These are phyloP conservation scores for Inonotus hispidus DNA, from an alignment of 1,284 basidiomycete species.

Conservation along the genomic window DNA sequence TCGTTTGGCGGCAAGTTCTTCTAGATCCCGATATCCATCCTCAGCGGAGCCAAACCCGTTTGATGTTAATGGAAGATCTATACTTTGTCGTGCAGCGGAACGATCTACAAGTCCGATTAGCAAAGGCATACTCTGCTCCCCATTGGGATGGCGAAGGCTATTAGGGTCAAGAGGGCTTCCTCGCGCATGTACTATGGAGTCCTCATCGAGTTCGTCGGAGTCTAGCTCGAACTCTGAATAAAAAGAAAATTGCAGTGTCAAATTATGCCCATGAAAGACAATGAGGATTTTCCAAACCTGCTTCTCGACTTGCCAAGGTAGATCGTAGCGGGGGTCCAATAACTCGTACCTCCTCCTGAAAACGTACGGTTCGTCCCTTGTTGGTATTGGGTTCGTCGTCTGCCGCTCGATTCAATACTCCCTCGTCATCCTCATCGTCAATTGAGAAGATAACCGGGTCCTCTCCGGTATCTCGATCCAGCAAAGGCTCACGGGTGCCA, in stretches of 20 bases:
- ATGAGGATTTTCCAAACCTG: conserved; percentile 47
- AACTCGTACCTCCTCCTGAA: conserved; percentile 61
- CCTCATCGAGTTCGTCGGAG: conserved; percentile 59
- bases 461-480: conserved; percentile 18
- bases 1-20: conserved; percentile 60
- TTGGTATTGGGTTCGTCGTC: conserved; percentile 24
- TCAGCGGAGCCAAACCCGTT: conserved; percentile 31
- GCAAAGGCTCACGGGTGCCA: conserved; percentile 21
- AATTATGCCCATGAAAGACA: conserved; percentile 11
- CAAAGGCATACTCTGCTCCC: conserved; percentile 63
- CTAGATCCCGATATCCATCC: conserved; percentile 49
- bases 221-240: conserved; percentile 72
- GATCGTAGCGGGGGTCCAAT: conserved; percentile 64
- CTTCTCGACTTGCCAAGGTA: conserved; percentile 66
- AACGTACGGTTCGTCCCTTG: conserved; percentile 45
- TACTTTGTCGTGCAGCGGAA: conserved; percentile 47
- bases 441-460: conserved; percentile 33
- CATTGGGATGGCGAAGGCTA: conserved; percentile 32
- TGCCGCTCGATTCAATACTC: conserved; percentile 24
- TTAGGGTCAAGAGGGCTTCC: conserved; percentile 26
- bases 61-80: conserved; percentile 47
- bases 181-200: conserved; percentile 40
- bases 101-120: conserved; percentile 69
- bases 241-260: no score
- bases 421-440: conserved; percentile 40